These are phyloP conservation scores for Colletotrichum costaricense DNA, from an alignment of 2,329 filamentous ascomycete species.

Conservation along the genomic window DNA sequence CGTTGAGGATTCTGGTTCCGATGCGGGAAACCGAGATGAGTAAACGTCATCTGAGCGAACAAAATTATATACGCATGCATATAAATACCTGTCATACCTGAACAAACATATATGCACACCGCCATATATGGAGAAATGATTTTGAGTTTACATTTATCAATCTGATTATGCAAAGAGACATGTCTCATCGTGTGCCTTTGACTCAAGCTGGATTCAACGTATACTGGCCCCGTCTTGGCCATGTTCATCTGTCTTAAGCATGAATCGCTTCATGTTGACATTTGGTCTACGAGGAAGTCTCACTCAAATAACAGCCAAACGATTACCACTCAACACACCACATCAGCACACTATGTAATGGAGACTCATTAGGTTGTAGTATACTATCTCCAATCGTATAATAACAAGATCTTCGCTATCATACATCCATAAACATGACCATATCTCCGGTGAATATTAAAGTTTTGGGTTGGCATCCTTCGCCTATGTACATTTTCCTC, in stretches of 20 bases:
- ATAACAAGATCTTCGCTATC: constrained; percentile 20
- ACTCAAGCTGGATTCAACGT: too few species aligned
- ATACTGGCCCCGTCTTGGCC: too few species aligned
- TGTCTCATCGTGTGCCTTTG: too few species aligned
- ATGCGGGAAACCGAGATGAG: constrained; percentile 12
- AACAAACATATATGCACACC: neutral
- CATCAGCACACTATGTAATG: neutral
- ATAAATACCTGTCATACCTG: neutral
- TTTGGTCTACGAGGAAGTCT: too few species aligned
- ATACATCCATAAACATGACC: constrained; percentile 17
- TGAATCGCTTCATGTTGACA: too few species aligned
- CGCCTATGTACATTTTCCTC: constrained; percentile 10
- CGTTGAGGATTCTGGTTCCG: neutral
- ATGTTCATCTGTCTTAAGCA: too few species aligned
- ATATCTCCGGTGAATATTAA: constrained; percentile 9
- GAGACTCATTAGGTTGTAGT: constrained; percentile 18
- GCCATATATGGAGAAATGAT: neutral
- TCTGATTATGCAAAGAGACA: too few species aligned
- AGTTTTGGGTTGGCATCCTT: neutral
- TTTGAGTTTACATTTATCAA: neutral
- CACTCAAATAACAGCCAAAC: too few species aligned
- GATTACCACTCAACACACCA: neutral
- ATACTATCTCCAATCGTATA: constrained; percentile 17
- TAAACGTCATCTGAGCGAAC: neutral
- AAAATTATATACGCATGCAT: neutral